phyloP scores from a whole-genome alignment of 129 eudicot genomes.

The Lactuca sativa region DNA sequence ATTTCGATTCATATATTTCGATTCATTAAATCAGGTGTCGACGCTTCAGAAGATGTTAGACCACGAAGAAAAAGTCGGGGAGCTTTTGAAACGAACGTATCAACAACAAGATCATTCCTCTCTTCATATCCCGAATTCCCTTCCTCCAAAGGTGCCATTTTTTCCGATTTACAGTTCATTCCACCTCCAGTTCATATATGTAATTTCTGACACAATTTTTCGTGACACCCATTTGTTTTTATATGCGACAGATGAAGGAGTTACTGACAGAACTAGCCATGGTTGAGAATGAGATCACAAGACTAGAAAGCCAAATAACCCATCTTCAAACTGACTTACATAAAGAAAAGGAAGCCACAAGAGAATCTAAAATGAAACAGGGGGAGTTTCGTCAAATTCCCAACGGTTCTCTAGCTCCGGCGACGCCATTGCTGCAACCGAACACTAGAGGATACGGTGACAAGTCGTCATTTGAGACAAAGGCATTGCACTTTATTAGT shows the following conservation, averaged over 20 bases:
- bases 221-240: slow-evolving; percentile 1
- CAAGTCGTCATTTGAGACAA: slow-evolving; percentile 59
- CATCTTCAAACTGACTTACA: slow-evolving; percentile 55
- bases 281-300: slow-evolving; percentile 78
- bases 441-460: slow-evolving; percentile 37
- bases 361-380: slow-evolving; percentile 32
- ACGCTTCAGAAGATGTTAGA: slow-evolving; percentile 75
- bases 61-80: slow-evolving; percentile 69
- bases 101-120: slow-evolving; percentile 45
- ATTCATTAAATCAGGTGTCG: slow-evolving; percentile 44
- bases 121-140: slow-evolving; percentile 58
- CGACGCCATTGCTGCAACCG: slow-evolving; percentile 28
- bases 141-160: slow-evolving; percentile 71
- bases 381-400: slow-evolving; percentile 29
- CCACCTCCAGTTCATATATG: background rate
- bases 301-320: slow-evolving; percentile 80
- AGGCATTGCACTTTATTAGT: slow-evolving; percentile 85
- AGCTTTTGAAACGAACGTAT: slow-evolving; percentile 52
- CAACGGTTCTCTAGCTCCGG: slow-evolving; percentile 27
- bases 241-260: slow-evolving; percentile 56
- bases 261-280: slow-evolving; percentile 67
- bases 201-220: too few species aligned
- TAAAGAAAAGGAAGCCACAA: slow-evolving; percentile 55
- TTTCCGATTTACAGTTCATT: background rate
- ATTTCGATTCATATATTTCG: background rate